Conservation (phyloP, 495 filamentous ascomycete genomes). For the Hypoxylon crocopeplum region DNA sequence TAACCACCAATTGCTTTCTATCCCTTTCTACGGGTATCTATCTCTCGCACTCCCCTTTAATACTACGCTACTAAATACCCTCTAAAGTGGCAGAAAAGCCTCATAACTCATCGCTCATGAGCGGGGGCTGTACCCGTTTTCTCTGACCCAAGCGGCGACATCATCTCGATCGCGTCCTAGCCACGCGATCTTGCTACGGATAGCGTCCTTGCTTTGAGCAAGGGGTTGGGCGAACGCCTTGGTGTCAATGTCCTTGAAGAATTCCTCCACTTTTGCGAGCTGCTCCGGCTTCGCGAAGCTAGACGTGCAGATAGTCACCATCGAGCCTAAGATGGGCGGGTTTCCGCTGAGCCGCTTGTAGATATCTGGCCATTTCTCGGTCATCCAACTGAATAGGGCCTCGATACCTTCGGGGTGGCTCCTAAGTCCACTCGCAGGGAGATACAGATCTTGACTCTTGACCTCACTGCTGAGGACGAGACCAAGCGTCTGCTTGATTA, state of each 20-base stretch:
- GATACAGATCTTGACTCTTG: slow-evolving; percentile 95
- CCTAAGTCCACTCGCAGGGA: slow-evolving; percentile 79
- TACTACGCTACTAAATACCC: slow-evolving; percentile 12
- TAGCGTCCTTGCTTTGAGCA: slow-evolving; percentile 67
- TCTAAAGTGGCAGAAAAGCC: background rate
- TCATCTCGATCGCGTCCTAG: slow-evolving; percentile 62
- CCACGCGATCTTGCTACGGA: slow-evolving; percentile 67
- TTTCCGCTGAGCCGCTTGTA: slow-evolving; percentile 67
- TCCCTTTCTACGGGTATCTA: slow-evolving; percentile 38
- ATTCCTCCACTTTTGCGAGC: slow-evolving; percentile 73
- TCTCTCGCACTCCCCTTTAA: slow-evolving; percentile 25
- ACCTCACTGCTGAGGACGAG: slow-evolving; percentile 82
- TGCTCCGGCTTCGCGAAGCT: slow-evolving; percentile 81
- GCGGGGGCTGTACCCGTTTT: slow-evolving; percentile 40
- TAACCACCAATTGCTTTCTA: slow-evolving; percentile 15
- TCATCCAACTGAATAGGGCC: slow-evolving; percentile 83
- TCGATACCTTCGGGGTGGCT: slow-evolving; percentile 79
- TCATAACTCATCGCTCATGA: slow-evolving; percentile 4
- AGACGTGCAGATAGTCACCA: slow-evolving; percentile 83
- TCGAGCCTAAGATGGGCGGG: slow-evolving; percentile 85
- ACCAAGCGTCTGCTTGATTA: slow-evolving; percentile 81
- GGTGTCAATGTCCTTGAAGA: slow-evolving; percentile 81
- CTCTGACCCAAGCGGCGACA: slow-evolving; percentile 60
- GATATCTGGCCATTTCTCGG: slow-evolving; percentile 83
- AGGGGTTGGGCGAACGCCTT: slow-evolving; percentile 72